Evolutionary conservation across 106 monocot species (phyloP), one percentile per base, ranked within the genome.

Genomic region (Apostasia shenzhenica): DNA sequence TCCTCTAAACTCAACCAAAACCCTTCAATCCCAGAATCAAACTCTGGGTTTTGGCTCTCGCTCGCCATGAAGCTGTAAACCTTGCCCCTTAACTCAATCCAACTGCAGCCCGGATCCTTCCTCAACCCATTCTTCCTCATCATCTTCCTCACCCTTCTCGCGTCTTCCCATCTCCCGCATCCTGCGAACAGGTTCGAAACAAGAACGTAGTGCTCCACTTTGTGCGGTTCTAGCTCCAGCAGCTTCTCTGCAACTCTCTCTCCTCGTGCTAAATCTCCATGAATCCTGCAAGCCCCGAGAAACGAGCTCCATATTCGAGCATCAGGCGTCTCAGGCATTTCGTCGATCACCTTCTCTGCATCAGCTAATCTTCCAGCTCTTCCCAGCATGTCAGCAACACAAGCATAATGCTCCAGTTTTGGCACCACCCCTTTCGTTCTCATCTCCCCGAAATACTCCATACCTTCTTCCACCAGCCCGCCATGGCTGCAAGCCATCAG

Each of bases 31-130:
- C 76, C 76, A 56, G 26, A 26, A 40, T 49, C 60, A 44, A 74
- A 77, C 68, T 86, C 79, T 6, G 66, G 69, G 14, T 55, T 55
- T 11, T 41, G 42, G 42, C 54, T 41, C 50, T 91, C 72, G 9
- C 81, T 79, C 14, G 79, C 81, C 12, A 77, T 46, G 37, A 91
- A 91, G 52, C 69, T 70, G 48, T 80, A 80, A 39, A 87, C 69
- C 46, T 66, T 78, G 2, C 84, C 78, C 26, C 71, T 79, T 5
- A 87, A 49, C 3, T 85, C 79, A 13, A 85, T 84, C 91, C 84
- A 91, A 69, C 91, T 91, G 52, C 69, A 80, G 13, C 91, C 87
- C 2, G 84, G 73, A 40, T 87, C 87, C 67, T 91, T 91, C 13
- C 53, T 54, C 14, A 91, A 75, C 2, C 77, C 76, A 49, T 37